phyloP scores from a whole-genome alignment of 495 filamentous ascomycete species.

The Aspergillus leporis region DNA sequence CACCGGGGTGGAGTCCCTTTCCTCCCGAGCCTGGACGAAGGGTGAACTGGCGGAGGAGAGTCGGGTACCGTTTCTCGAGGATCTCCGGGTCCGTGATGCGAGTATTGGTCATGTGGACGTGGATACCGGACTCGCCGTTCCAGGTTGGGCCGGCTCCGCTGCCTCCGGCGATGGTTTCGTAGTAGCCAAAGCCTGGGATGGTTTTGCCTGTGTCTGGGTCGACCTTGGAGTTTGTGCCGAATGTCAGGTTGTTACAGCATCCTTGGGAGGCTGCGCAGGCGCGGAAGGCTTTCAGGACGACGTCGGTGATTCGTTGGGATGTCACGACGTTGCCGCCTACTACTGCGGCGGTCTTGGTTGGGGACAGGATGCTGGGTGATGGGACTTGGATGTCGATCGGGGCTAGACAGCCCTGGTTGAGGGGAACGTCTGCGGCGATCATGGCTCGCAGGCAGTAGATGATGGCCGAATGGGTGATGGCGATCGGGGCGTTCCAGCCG shows the following conservation, averaged over 20 bases:
- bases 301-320: slow-evolving; percentile 87
- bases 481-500: slow-evolving; percentile 93
- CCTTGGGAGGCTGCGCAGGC: slow-evolving; percentile 92
- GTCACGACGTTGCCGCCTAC: slow-evolving; percentile 97
- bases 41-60: slow-evolving; percentile 80
- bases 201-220: slow-evolving; percentile 80
- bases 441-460: slow-evolving; percentile 95
- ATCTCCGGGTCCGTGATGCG: slow-evolving; percentile 94
- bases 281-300: slow-evolving; percentile 86
- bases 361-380: slow-evolving; percentile 76
- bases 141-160: slow-evolving; percentile 84
- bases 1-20: slow-evolving; percentile 73
- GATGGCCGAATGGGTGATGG: slow-evolving; percentile 91
- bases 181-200: slow-evolving; percentile 90
- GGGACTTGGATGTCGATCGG: slow-evolving; percentile 89
- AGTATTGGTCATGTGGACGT: slow-evolving; percentile 99
- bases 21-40: slow-evolving; percentile 70
- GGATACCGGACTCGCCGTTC: slow-evolving; percentile 88
- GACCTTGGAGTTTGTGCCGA: slow-evolving; percentile 41
- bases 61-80: slow-evolving; percentile 93
- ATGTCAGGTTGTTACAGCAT: slow-evolving; percentile 81
- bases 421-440: slow-evolving; percentile 89
- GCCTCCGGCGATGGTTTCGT: slow-evolving; percentile 95
- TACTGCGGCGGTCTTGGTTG: slow-evolving; percentile 84
- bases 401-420: slow-evolving; percentile 93